These are phyloP conservation scores for Conringia planisiliqua DNA, from an alignment of 345 rosid genomes.

Conservation along the genomic window DNA sequence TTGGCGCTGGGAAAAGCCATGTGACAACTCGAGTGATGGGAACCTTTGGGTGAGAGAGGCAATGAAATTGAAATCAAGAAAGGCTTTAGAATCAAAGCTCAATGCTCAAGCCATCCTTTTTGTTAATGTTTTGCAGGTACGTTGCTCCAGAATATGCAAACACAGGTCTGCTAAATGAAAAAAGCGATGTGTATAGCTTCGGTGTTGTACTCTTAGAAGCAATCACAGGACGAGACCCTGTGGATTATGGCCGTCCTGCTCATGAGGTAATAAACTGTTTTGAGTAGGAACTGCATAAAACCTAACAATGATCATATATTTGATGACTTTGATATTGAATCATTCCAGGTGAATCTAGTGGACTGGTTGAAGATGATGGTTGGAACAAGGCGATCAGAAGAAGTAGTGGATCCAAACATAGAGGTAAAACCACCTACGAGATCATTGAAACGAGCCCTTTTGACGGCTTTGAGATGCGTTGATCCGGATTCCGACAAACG, in stretches of 20 bases:
- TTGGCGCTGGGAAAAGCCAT: conserved; percentile 93
- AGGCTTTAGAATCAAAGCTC: neutral
- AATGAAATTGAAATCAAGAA: neutral
- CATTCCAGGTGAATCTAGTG: conserved; percentile 75
- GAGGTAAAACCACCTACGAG: conserved; percentile 79
- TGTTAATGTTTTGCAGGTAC: conserved; percentile 49
- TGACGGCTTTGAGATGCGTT: conserved; percentile 90
- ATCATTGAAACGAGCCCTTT: conserved; percentile 76
- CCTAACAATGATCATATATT: neutral
- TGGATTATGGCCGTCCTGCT: conserved; percentile 85
- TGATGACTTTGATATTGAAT: neutral
- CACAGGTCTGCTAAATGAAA: conserved; percentile 89
- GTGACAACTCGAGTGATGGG: conserved; percentile 99
- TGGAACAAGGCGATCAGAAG: conserved; percentile 80
- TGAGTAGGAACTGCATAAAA: neutral
- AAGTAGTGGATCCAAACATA: conserved; percentile 84
- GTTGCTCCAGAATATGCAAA: conserved; percentile 99
- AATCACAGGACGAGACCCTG: conserved; percentile 93
- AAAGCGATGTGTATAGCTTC: conserved; percentile 95
- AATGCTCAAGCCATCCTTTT: neutral
- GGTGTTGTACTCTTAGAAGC: conserved; percentile 90
- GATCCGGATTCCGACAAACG: conserved; percentile 85
- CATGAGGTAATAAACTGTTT: conserved; percentile 51
- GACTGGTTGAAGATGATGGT: conserved; percentile 99
- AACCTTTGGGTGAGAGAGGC: conserved; percentile 71